A percentile compares a stretch with the other conserved stretches of the same genome.
Evolutionary conservation across 805 yeast species (phyloP).

Genomic region (Wickerhamiella azyma): DNA sequence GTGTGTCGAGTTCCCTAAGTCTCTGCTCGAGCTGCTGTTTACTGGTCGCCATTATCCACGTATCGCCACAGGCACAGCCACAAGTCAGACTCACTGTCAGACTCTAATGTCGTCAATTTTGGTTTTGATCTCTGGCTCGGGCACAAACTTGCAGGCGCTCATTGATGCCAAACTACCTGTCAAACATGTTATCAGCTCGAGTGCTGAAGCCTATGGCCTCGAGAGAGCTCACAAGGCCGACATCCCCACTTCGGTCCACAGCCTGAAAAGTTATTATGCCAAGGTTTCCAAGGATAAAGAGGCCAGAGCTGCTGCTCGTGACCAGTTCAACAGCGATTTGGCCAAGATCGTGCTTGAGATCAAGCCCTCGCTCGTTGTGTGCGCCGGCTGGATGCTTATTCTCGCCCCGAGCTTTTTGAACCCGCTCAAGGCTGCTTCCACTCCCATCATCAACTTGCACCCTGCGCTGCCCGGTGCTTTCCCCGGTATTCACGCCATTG

Average conservation of each 20-base stretch:
- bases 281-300: slow-evolving; percentile 54
- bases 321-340: slow-evolving; percentile 61
- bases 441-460: slow-evolving; percentile 83
- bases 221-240: slow-evolving; percentile 55
- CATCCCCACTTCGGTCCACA: slow-evolving; percentile 61
- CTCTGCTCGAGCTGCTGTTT: not conserved
- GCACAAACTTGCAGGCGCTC: slow-evolving; percentile 89
- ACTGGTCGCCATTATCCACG: not conserved
- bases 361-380: slow-evolving; percentile 75
- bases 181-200: slow-evolving; percentile 71
- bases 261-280: slow-evolving; percentile 57
- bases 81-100: not conserved
- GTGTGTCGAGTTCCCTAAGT: not conserved
- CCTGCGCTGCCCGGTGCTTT: slow-evolving; percentile 96
- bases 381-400: slow-evolving; percentile 98
- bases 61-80: not conserved
- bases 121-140: slow-evolving; percentile 87
- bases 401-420: slow-evolving; percentile 61
- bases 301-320: slow-evolving; percentile 48
- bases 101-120: slow-evolving; percentile 30
- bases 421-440: slow-evolving; percentile 43
- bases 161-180: slow-evolving; percentile 60
- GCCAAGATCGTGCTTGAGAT: slow-evolving; percentile 47
- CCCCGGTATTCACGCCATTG: slow-evolving; percentile 95
- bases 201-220: slow-evolving; percentile 75